These are phyloP conservation scores for Mycena filopes DNA, from an alignment of 768 basidiomycete species.

Conservation along the genomic window DNA sequence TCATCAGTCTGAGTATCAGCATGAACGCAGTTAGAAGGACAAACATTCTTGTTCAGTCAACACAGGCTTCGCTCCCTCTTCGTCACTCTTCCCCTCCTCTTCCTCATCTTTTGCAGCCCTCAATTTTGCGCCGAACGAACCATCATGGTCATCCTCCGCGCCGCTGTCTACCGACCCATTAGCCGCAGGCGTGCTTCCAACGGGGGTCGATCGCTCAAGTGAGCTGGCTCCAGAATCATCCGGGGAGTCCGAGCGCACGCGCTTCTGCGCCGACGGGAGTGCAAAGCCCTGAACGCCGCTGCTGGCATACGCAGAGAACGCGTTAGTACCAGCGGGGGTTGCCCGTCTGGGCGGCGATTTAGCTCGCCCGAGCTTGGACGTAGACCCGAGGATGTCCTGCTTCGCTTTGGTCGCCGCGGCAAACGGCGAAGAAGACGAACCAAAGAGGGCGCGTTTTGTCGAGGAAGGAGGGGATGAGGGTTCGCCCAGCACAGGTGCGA, in stretches of 20 bases:
- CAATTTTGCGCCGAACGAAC: conserved; percentile 73
- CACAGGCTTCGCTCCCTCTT: conserved; percentile 59
- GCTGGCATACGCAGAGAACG: conserved; percentile 71
- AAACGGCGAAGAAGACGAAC: conserved; percentile 33
- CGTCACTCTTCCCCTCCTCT: conserved; percentile 58
- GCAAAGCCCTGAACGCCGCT: conserved; percentile 61
- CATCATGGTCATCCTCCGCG: conserved; percentile 60
- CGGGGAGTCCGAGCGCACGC: conserved; percentile 64
- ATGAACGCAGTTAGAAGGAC: conserved; percentile 34
- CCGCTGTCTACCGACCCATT: conserved; percentile 50
- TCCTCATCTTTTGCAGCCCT: conserved; percentile 71
- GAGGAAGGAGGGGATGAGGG: conserved; percentile 32
- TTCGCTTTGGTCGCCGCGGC: conserved; percentile 51
- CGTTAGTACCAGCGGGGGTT: conserved; percentile 55
- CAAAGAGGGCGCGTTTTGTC: conserved; percentile 32
- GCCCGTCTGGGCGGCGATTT: conserved; percentile 67
- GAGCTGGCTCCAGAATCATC: conserved; percentile 56
- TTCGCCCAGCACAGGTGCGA: conserved; percentile 21
- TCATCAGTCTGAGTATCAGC: conserved; percentile 16
- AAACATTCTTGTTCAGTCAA: conserved; percentile 77
- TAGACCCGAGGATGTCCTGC: conserved; percentile 61
- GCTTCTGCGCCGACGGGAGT: conserved; percentile 61
- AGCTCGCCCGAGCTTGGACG: conserved; percentile 54
- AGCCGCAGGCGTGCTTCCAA: conserved; percentile 39
- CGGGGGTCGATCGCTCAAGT: conserved; percentile 50